Evolutionary conservation across 768 basidiomycete genomes (phyloP), one percentile per base, ranked within the genome.

Genomic region (Leccinum uliginosum): DNA sequence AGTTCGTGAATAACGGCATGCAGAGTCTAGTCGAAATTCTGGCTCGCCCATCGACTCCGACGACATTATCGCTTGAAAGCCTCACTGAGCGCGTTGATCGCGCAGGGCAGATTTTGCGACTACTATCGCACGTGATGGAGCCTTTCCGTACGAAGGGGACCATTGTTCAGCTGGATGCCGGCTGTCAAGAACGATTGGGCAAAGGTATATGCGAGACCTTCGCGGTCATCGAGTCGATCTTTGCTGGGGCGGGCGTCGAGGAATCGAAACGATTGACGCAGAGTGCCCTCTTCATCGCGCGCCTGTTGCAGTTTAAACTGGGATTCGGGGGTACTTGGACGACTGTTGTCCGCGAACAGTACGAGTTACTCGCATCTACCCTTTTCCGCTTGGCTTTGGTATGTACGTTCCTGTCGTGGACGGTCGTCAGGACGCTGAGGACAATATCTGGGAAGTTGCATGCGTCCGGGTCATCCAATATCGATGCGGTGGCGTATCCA

Each of bases 1-100:
- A 91, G 88, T 87, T 92, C 63, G 79, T 91, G 56, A 87, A 88
- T 59, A 88, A 83, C 34, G 89, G 90, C 1, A 74, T 91, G 43
- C 78, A 79, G 53, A 83, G 83, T 60, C 82, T 91, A 17, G 77
- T 79, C 6, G 81, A 84, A 35, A 77, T 85, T 69, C 87, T 59
- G 55, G 69, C 47, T 65, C 78, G 66, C 44, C 51, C 71, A 35
- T 59, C 71, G 58, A 24, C 60, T 27, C 53, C 59, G 30, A 43
- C n/a, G 40, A 19, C 19, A 19, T 51, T 67, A 23, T 64, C 71
- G 51, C 59, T 67, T 40, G 54, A 68, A 32, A 70, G 68, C 40
- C 64, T 78, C 15, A 59, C 62, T 7, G 75, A 78, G 38, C 74
- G 78, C 32, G 73, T 86, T 24, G 75, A 75, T 52, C 80, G 80